These are phyloP conservation scores for Irpex rosettiformis DNA, from an alignment of 1,284 basidiomycete species.

Conservation along the genomic window DNA sequence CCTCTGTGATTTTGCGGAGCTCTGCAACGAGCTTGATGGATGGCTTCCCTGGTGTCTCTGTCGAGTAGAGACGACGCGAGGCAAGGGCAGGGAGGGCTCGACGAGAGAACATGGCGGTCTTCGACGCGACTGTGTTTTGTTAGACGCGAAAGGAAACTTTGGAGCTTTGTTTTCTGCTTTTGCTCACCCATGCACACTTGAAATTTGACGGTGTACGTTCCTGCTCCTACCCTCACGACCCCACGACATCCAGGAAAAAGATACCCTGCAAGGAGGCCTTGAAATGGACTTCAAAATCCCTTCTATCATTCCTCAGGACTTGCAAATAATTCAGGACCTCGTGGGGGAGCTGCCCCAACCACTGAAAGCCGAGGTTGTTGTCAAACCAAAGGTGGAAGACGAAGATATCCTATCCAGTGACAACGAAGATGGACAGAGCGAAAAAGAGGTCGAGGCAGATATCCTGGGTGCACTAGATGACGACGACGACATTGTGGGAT, in stretches of 20 bases:
- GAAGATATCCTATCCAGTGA: slow-evolving; percentile 35
- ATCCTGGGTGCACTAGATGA: slow-evolving; percentile 39
- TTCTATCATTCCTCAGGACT: slow-evolving; percentile 60
- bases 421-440: slow-evolving; percentile 41
- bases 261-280: neutral
- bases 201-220: neutral
- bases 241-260: neutral
- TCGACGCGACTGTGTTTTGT: slow-evolving; percentile 10
- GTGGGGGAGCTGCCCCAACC: slow-evolving; percentile 37
- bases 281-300: slow-evolving; percentile 53
- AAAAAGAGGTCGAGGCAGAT: slow-evolving; percentile 66
- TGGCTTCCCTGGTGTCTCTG: slow-evolving; percentile 36
- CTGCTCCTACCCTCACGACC: neutral
- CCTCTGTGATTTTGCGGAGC: slow-evolving; percentile 78
- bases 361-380: neutral
- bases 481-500: slow-evolving; percentile 17
- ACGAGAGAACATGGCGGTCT: slow-evolving; percentile 12
- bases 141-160: slow-evolving; percentile 14
- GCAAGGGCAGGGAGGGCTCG: slow-evolving; percentile 8
- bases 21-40: slow-evolving; percentile 80
- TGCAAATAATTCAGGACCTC: slow-evolving; percentile 66
- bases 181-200: neutral
- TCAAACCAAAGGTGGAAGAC: slow-evolving; percentile 19
- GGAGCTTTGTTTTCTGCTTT: neutral
- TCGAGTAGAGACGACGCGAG: slow-evolving; percentile 35